Base-by-base conservation (phyloP, 306 rosid species). In the Cucumis cinereus region DNA sequence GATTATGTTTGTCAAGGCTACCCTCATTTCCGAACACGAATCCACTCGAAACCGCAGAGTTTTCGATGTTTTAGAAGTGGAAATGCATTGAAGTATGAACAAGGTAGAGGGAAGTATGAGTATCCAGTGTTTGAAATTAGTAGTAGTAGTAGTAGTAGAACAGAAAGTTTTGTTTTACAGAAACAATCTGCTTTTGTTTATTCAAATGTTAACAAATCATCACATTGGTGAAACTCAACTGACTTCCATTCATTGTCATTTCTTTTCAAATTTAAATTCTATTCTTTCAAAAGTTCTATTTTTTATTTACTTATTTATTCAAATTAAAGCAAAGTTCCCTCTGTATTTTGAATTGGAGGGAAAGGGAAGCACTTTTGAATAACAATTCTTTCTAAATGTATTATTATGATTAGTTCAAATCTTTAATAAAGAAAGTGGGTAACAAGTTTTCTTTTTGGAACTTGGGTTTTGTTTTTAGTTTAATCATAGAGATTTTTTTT, bases 81-180 rank as follows among this genome's bases (percentile, higher is more conserved):
- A 64, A 81, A 80, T 38, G 10, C 72, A 7, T n/a, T 85, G 47
- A 82, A 80, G 28, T 81, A 57, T 60, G 84, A 84, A 14, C 79
- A 79, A 60, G 81, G 73, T 54, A 83, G 67, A 63, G 81, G 79
- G 30, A 75, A 82, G 35, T 81, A 47, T 69, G 84, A 84, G 40
- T 85, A 86, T 8, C 97, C 96, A 0, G 79, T 90, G 47, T 94
- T 90, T 81, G 90, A 90, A 53, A 82, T 87, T 76, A 83, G 86
- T 30, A 30, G 35, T 30, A 30, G 3, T 76, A 83, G 86, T 30
- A 30, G 35, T 30, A 30, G 3, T 77, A 83, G 86, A 75, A 76
- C 93, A 66, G 86, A 83, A 28, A 76, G 81, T 20, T 86, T 79
- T 15, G 52, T 83, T 79, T 73, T 85, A 26, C 80, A 79, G 74